phyloP scores from a whole-genome alignment of 495 filamentous ascomycete genomes.

The Bathelium albidoporum region DNA sequence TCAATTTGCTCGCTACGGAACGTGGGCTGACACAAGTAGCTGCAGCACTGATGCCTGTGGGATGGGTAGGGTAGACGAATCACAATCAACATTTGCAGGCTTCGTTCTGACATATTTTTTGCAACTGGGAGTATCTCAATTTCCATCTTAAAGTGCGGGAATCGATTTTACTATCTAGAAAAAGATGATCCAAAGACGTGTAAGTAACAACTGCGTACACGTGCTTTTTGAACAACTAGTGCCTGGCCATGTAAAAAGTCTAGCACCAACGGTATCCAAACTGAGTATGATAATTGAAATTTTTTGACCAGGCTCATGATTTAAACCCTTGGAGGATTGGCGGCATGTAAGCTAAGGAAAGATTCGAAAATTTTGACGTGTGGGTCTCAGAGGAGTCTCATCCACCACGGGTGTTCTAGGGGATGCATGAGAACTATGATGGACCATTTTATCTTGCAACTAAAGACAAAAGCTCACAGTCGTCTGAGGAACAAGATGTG shows the following conservation, averaged over 20 bases:
- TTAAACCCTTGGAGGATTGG: not conserved
- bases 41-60: constrained; percentile 79
- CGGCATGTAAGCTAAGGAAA: not conserved
- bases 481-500: constrained; percentile 19
- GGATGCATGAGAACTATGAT: constrained; percentile 29
- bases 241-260: too few relatives aligned
- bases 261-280: too few relatives aligned
- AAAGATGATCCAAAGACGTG: too few relatives aligned
- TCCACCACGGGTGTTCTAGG: constrained; percentile 19
- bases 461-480: constrained; percentile 19
- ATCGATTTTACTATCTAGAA: too few relatives aligned
- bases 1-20: constrained; percentile 54
- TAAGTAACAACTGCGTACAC: too few relatives aligned
- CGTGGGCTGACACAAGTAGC: constrained; percentile 62
- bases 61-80: constrained; percentile 47
- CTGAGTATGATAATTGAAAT: too few relatives aligned
- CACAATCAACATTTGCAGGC: too few relatives aligned
- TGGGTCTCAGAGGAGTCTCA: constrained; percentile 29
- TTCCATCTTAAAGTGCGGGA: too few relatives aligned
- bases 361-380: constrained; percentile 6
- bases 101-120: too few relatives aligned
- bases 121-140: too few relatives aligned
- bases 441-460: constrained; percentile 27
- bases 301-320: too few relatives aligned
- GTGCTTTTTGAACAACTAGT: too few relatives aligned